A percentile compares a stretch with the other conserved stretches of the same genome.
phyloP scores from a whole-genome alignment of 1,139 yeast species.

The Geotrichum klebahnii region DNA sequence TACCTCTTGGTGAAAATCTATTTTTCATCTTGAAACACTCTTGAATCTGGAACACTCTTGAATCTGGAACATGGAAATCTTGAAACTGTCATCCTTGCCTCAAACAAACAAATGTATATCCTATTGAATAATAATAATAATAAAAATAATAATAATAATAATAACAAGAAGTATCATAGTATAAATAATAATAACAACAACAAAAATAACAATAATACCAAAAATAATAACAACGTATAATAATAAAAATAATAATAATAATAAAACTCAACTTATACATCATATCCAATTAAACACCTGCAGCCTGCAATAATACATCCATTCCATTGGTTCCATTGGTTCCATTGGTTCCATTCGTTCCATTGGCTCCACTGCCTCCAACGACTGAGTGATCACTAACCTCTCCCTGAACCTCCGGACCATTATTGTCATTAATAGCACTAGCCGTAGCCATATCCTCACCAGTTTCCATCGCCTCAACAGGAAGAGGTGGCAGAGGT shows the following conservation, averaged over 20 bases:
- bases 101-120: neutral
- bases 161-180: constrained; percentile 2
- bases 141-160: neutral
- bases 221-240: neutral
- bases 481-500: constrained; percentile 38
- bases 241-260: neutral
- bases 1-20: no score
- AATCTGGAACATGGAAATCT: no score
- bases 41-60: no score
- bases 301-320: constrained; percentile 37
- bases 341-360: no score
- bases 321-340: constrained; percentile 32
- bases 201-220: no score
- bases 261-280: neutral
- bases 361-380: no score
- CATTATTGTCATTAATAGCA: no score
- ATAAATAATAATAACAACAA: no score
- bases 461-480: constrained; percentile 23
- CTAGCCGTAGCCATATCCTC: no score
- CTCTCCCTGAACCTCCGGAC: no score
- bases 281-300: constrained; percentile 29
- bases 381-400: no score
- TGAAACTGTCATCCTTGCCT: neutral
- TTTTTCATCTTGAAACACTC: no score
- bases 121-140: neutral